Base-by-base conservation (phyloP, 371 early-diverging fungal species). In the Funneliformis caledonium region DNA sequence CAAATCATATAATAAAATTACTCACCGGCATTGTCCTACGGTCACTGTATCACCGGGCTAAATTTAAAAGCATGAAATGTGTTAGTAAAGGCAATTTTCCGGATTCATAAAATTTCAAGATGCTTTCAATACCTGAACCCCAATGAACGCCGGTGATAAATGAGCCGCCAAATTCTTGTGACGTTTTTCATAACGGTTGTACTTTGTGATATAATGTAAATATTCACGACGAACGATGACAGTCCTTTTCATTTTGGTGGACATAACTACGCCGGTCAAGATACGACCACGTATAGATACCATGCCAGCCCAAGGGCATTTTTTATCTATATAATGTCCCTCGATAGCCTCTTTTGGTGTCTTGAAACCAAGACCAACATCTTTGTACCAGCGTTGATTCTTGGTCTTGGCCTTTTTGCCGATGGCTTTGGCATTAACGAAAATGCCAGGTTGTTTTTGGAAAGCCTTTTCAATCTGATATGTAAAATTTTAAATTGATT, bases 171-270 rank as follows among this genome's bases (percentile, higher is more conserved):
- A 88, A 94, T 99, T 99, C 93, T 95, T 99, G 95, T 99, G 99
- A 86, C 99, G 95, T 96, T 99, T 99, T 93, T 99, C 99, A 91
- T 98, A 99, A 94, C 99, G 97, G 94, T 99, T 98, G 95, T 99
- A 99, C 93, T 99, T 99, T 89, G 96, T 93, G 88, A 99, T 93
- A 93, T 96, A 99, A 94, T 99, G 98, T 83, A 99, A 94, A 94
- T 99, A 99, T 87, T 99, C 99, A 87, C 99, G 95, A 84, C 98
- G 95, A 86, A 99, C 91, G 86, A 99, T 93, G 89, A 99, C 91
- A 86, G 99, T 99, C 88, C 98, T 95, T 92, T 97, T 97, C 97
- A 99, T 99, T 94, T 99, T 99, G 93, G 92, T 96, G 85, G 97
- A 97, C 83, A 93, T 89, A 84, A 99, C 98, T 84, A 93, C 93